Evolutionary conservation across 257 asterid species (phyloP).

Genomic region (Datura wrightii): DNA sequence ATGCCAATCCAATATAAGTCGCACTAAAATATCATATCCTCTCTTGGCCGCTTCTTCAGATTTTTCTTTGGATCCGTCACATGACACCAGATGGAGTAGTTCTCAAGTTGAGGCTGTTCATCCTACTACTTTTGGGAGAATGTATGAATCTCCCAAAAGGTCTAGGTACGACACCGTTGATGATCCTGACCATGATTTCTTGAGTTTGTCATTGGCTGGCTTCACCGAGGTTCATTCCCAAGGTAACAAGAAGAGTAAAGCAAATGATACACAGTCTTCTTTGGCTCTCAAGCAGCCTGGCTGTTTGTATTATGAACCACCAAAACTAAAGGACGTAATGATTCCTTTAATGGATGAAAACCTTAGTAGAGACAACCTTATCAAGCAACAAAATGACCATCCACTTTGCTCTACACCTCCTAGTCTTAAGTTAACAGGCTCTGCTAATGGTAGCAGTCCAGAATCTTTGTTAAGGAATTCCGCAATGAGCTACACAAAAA

Average conservation of each 20-base stretch:
- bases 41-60: constrained; percentile 37
- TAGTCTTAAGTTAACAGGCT: constrained; percentile 43
- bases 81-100: constrained; percentile 18
- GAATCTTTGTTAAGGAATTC: constrained; percentile 68
- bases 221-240: constrained; percentile 39
- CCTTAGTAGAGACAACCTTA: constrained; percentile 23
- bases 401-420: constrained; percentile 42
- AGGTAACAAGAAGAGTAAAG: constrained; percentile 52
- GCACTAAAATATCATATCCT: constrained; percentile 32
- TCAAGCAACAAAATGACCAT: constrained; percentile 29
- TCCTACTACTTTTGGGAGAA: constrained; percentile 37
- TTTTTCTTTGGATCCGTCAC: constrained; percentile 26
- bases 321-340: constrained; percentile 40
- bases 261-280: constrained; percentile 38
- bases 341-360: constrained; percentile 33
- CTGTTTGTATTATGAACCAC: constrained; percentile 47
- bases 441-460: constrained; percentile 51
- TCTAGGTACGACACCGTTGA: constrained; percentile 39
- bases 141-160: constrained; percentile 54
- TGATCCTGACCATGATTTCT: constrained; percentile 49
- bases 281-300: constrained; percentile 41
- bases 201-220: constrained; percentile 60
- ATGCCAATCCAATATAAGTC: constrained; percentile 31
- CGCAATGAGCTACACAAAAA: constrained; percentile 65
- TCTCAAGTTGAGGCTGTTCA: constrained; percentile 35